Percentiles rank a stretch among this genome's conserved stretches.
phyloP scores from a whole-genome alignment of 1,284 basidiomycete genomes.

The Peniophora sp. region DNA sequence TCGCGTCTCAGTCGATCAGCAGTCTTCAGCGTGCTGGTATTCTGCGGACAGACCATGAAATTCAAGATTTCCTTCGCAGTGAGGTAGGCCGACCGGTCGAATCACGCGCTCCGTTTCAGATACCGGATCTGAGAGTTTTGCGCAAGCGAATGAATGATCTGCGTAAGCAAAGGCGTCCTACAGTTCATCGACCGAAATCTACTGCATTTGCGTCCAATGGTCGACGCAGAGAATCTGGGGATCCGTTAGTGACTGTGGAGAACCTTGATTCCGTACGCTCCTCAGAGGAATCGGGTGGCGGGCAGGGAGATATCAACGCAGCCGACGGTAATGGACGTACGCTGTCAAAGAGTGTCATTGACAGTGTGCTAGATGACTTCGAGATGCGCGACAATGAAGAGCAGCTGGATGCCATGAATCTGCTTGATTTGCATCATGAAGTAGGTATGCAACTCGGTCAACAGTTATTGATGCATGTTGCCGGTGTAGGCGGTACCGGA shows the following conservation, averaged over 20 bases:
- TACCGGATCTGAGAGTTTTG: too few relatives aligned
- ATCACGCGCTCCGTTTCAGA: too few relatives aligned
- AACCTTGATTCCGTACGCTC: neutral
- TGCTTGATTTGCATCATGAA: neutral
- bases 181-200: too few relatives aligned
- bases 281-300: neutral
- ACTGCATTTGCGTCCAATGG: neutral
- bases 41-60: neutral
- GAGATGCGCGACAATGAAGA: neutral
- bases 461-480: slow-evolving; percentile 10
- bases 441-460: neutral
- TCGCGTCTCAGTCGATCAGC: too few relatives aligned
- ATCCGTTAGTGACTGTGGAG: neutral
- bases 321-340: too few relatives aligned
- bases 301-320: too few relatives aligned
- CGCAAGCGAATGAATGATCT: too few relatives aligned
- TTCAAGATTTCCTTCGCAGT: too few relatives aligned
- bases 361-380: neutral
- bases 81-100: too few relatives aligned
- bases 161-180: too few relatives aligned
- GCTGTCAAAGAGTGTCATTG: neutral
- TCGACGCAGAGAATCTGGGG: neutral
- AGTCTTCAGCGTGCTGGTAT: neutral
- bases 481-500: slow-evolving; percentile 12
- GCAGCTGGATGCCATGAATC: neutral